Conservation (phyloP, 768 basidiomycete genomes). For the Lactarius akahatsu region DNA sequence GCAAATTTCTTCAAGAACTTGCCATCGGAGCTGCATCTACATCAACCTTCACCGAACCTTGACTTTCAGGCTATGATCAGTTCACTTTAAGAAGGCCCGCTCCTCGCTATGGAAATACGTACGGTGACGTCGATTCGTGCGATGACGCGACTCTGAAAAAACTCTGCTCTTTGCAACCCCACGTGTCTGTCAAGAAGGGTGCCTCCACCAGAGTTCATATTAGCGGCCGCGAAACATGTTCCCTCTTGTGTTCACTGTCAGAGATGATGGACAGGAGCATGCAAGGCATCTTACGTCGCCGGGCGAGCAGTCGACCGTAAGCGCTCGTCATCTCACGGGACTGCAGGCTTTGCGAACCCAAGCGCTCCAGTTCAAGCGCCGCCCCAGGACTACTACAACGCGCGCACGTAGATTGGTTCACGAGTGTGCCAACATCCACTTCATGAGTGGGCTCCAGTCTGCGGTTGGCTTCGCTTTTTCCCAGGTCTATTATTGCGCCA, state of each 20-base stretch:
- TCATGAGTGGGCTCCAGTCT: background rate
- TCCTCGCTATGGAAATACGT: background rate
- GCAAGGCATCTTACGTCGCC: background rate
- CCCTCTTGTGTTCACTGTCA: background rate
- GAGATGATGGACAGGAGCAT: background rate
- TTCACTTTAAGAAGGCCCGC: background rate
- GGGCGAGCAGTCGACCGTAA: background rate
- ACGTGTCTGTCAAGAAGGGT: background rate
- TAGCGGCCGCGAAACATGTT: background rate
- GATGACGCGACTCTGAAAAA: background rate
- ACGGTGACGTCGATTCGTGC: background rate
- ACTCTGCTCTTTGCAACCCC: background rate
- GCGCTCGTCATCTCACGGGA: background rate
- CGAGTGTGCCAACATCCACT: background rate
- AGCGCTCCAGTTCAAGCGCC: background rate
- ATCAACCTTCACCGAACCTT: background rate
- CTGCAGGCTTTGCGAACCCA: background rate
- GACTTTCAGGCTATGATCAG: background rate
- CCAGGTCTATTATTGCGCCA: background rate
- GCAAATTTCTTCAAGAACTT: slow-evolving; percentile 1
- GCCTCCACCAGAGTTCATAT: background rate
- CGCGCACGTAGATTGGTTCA: background rate
- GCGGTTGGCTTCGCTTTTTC: background rate
- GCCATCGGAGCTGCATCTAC: background rate
- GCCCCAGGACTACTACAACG: background rate